Evolutionary conservation across 2,329 filamentous ascomycete genomes (phyloP).

Genomic region (Colletotrichum scovillei): DNA sequence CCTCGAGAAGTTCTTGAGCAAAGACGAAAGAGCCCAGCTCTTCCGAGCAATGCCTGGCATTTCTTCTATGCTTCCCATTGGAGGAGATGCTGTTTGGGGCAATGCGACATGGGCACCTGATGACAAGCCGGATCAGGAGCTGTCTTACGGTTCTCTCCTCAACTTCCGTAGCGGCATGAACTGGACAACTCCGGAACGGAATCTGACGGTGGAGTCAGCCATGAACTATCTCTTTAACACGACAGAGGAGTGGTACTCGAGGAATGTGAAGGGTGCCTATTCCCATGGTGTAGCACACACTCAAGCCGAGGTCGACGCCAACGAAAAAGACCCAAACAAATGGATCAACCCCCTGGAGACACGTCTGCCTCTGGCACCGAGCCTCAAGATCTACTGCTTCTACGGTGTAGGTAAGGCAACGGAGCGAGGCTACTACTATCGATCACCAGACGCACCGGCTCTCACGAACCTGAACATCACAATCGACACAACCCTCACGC

Average conservation of each 20-base stretch:
- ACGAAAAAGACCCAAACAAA: constrained; percentile 80
- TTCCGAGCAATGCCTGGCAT: constrained; percentile 98
- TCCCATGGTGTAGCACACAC: constrained; percentile 91
- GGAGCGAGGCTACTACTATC: constrained; percentile 93
- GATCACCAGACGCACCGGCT: constrained; percentile 71
- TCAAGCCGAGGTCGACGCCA: constrained; percentile 80
- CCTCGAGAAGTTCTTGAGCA: constrained; percentile 92
- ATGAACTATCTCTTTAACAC: constrained; percentile 82
- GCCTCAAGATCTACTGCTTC: constrained; percentile 96
- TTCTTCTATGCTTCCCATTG: constrained; percentile 95
- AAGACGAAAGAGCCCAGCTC: constrained; percentile 90
- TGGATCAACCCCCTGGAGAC: constrained; percentile 97
- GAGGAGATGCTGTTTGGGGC: constrained; percentile 95
- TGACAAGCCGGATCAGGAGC: constrained; percentile 77
- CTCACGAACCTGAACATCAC: constrained; percentile 79
- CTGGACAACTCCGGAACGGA: constrained; percentile 72
- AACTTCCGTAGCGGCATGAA: constrained; percentile 81
- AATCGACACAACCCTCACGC: constrained; percentile 74
- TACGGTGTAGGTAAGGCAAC: constrained; percentile 96
- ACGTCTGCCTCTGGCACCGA: constrained; percentile 85
- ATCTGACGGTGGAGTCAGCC: constrained; percentile 84
- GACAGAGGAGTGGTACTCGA: constrained; percentile 86
- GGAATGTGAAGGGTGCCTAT: constrained; percentile 79
- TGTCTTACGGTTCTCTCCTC: constrained; percentile 83
- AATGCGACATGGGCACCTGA: constrained; percentile 89